Evolutionary conservation across 1,139 yeast species (phyloP).

Genomic region (Candida sanyaensis): DNA sequence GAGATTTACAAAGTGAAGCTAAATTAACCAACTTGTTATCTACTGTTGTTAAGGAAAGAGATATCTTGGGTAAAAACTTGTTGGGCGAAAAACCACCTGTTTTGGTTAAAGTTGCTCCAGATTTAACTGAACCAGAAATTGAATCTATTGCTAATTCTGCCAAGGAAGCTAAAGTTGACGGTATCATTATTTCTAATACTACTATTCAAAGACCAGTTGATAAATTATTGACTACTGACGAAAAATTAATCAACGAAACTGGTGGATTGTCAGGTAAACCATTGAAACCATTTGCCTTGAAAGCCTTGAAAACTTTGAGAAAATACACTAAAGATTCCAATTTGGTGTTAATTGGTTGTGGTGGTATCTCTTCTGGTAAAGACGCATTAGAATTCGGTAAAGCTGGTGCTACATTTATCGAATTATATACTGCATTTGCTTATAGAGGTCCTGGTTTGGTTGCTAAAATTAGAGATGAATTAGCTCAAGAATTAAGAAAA

Average conservation of each 20-base stretch:
- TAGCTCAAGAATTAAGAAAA: slow-evolving; percentile 61
- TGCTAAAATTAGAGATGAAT: slow-evolving; percentile 73
- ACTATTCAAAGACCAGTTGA: slow-evolving; percentile 75
- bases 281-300: slow-evolving; percentile 75
- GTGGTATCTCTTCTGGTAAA: slow-evolving; percentile 82
- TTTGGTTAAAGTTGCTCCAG: slow-evolving; percentile 92
- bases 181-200: slow-evolving; percentile 90
- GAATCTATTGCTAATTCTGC: slow-evolving; percentile 84
- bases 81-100: slow-evolving; percentile 66
- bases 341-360: slow-evolving; percentile 86
- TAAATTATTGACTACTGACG: slow-evolving; percentile 48
- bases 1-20: slow-evolving; percentile 79
- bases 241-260: slow-evolving; percentile 49
- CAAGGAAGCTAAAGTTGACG: slow-evolving; percentile 76
- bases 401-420: slow-evolving; percentile 90
- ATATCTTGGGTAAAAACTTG: slow-evolving; percentile 39
- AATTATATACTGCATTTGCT: slow-evolving; percentile 87
- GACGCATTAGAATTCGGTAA: slow-evolving; percentile 90
- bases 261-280: slow-evolving; percentile 96
- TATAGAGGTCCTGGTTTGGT: slow-evolving; percentile 92
- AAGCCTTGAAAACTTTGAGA: slow-evolving; percentile 69
- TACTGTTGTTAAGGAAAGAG: slow-evolving; percentile 64
- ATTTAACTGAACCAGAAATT: slow-evolving; percentile 78
- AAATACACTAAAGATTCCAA: slow-evolving; percentile 72
- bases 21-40: slow-evolving; percentile 68